These are phyloP conservation scores for Knufia petricola DNA, from an alignment of 2,329 filamentous ascomycete genomes.

Conservation along the genomic window DNA sequence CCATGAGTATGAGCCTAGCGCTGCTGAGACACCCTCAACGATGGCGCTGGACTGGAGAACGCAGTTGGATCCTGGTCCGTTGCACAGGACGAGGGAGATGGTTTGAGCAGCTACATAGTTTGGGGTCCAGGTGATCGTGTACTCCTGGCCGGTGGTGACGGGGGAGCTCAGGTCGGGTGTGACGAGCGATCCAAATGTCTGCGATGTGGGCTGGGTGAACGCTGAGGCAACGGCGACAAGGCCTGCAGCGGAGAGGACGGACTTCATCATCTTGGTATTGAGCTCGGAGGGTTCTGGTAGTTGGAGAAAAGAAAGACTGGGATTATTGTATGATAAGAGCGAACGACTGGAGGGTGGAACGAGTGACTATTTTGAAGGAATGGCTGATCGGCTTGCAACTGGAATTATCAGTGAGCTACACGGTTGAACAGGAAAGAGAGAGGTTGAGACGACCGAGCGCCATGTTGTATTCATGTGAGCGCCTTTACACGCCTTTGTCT, in stretches of 20 bases:
- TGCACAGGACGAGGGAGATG: slow-evolving; percentile 22
- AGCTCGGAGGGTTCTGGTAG: background rate
- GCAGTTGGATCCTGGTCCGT: slow-evolving; percentile 21
- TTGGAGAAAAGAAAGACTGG: background rate
- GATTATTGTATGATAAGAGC: background rate
- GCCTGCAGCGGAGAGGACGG: slow-evolving; percentile 52
- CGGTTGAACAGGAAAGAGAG: background rate
- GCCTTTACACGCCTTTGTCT: background rate
- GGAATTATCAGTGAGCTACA: background rate
- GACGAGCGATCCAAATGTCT: slow-evolving; percentile 20
- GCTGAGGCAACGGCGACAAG: slow-evolving; percentile 62
- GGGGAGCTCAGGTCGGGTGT: slow-evolving; percentile 15
- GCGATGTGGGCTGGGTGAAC: slow-evolving; percentile 16
- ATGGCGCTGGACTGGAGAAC: slow-evolving; percentile 16
- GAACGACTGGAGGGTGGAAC: slow-evolving; percentile 1
- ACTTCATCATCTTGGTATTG: slow-evolving; percentile 6
- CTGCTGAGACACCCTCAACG: slow-evolving; percentile 17
- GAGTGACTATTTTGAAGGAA: slow-evolving; percentile 8
- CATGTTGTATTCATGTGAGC: slow-evolving; percentile 7
- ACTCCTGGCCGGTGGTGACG: slow-evolving; percentile 21
- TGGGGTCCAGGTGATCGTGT: slow-evolving; percentile 21
- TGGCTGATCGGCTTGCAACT: slow-evolving; percentile 7
- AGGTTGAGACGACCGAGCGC: slow-evolving; percentile 4
- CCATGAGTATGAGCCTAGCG: slow-evolving; percentile 18
- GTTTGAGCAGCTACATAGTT: slow-evolving; percentile 16